Evolutionary conservation across 164 flowering plant genomes (phyloP).

Genomic region (Aristolochia californica): DNA sequence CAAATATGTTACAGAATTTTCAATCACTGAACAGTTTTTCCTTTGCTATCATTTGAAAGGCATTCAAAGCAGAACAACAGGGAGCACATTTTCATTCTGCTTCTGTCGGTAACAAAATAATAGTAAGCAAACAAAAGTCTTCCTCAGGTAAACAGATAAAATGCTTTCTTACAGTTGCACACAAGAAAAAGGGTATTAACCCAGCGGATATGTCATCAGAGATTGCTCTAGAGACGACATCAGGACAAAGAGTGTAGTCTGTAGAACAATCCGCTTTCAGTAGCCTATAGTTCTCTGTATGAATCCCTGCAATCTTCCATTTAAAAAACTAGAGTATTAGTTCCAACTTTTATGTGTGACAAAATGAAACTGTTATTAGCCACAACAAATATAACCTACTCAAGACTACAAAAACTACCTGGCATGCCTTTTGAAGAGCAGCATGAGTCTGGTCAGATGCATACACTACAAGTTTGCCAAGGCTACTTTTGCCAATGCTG

Average conservation of each 20-base stretch:
- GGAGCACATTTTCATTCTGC: too few relatives aligned
- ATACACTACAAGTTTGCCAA: slow-evolving; percentile 76
- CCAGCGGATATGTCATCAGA: slow-evolving; percentile 49
- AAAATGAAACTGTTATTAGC: too few relatives aligned
- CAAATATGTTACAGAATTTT: too few relatives aligned
- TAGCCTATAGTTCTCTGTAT: slow-evolving; percentile 55
- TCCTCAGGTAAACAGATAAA: not conserved
- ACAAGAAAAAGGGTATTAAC: slow-evolving; percentile 62
- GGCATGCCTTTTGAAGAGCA: slow-evolving; percentile 74
- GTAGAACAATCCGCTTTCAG: slow-evolving; percentile 59
- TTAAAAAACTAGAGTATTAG: slow-evolving; percentile 5
- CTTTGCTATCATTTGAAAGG: too few relatives aligned
- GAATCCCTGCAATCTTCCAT: slow-evolving; percentile 76
- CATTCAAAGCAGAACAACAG: too few relatives aligned
- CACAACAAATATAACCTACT: not conserved
- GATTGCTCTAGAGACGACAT: slow-evolving; percentile 38
- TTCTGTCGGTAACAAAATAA: not conserved
- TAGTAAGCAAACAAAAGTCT: slow-evolving; percentile 2
- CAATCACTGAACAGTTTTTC: too few relatives aligned
- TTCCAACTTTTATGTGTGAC: not conserved
- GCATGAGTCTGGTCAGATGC: slow-evolving; percentile 86
- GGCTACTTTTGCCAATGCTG: slow-evolving; percentile 44
- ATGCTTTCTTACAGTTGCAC: slow-evolving; percentile 63
- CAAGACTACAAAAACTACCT: slow-evolving; percentile 27
- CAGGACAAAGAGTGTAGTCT: slow-evolving; percentile 67